Percentiles rank a stretch among this genome's conserved stretches.
phyloP scores from a whole-genome alignment of 208 protist genomes.

The Tritrichomonas musculus region DNA sequence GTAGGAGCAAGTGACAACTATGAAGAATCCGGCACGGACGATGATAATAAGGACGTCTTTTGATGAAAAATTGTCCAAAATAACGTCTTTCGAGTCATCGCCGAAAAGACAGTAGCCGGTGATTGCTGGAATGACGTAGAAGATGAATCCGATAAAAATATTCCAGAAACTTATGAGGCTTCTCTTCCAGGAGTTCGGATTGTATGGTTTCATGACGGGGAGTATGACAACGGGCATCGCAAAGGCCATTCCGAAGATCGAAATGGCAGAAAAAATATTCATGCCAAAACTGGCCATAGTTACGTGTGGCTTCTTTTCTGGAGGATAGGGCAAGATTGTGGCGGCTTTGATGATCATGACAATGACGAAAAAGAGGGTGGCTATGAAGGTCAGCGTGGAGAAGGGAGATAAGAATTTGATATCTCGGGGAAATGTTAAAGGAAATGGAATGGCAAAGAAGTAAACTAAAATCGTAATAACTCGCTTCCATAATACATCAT shows the following conservation, averaged over 20 bases:
- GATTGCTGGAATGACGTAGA: not conserved
- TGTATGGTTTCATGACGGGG: not conserved
- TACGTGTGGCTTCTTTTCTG: not conserved
- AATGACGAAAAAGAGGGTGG: not conserved
- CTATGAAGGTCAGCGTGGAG: not conserved
- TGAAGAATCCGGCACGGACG: not conserved
- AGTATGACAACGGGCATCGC: not conserved
- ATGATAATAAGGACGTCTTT: conserved; percentile 6
- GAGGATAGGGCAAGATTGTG: not conserved
- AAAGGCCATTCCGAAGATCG: not conserved
- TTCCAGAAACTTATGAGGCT: not conserved
- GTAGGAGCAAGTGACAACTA: not conserved
- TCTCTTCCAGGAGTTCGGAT: not conserved
- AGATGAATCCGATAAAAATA: not conserved
- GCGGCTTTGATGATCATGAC: not conserved
- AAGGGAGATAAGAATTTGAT: not conserved
- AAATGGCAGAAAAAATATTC: not conserved
- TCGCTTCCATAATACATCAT: not conserved
- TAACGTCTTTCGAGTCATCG: not conserved
- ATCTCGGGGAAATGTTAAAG: not conserved
- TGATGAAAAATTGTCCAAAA: not conserved
- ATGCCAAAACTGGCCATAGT: not conserved
- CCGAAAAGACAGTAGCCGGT: not conserved
- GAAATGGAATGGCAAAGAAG: not conserved
- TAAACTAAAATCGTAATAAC: not conserved